phyloP scores from a whole-genome alignment of 1,139 yeast species.

The Pneumocystis oryctolagi region DNA sequence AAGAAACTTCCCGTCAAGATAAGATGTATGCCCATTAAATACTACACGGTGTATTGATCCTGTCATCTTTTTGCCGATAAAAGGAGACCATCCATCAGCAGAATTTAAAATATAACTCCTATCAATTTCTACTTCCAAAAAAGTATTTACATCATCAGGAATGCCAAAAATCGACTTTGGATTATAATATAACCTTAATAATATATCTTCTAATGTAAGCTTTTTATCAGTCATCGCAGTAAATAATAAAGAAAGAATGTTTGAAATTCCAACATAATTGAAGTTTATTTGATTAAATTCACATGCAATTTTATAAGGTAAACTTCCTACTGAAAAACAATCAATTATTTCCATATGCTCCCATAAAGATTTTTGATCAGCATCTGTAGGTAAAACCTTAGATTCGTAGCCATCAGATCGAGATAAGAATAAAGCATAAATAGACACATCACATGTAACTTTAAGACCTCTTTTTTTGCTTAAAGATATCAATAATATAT shows the following conservation, averaged over 20 bases:
- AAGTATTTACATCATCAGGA: conserved; percentile 59
- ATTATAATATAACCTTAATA: conserved; percentile 59
- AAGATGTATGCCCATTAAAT: conserved; percentile 61
- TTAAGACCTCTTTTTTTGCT: conserved; percentile 68
- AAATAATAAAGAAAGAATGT: conserved; percentile 67
- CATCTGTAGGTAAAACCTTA: conserved; percentile 58
- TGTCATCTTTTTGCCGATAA: conserved; percentile 34
- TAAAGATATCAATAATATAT: conserved; percentile 67
- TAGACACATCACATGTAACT: conserved; percentile 84
- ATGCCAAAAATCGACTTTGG: conserved; percentile 73
- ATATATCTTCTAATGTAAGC: conserved; percentile 58
- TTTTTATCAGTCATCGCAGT: conserved; percentile 64
- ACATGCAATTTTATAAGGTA: conserved; percentile 60
- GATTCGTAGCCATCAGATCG: conserved; percentile 60
- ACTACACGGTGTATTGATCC: conserved; percentile 86
- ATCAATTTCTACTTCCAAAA: conserved; percentile 72
- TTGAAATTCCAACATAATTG: conserved; percentile 66
- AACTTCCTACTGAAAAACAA: conserved; percentile 71
- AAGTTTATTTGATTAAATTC: conserved; percentile 44
- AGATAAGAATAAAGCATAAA: conserved; percentile 62
- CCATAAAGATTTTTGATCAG: conserved; percentile 78
- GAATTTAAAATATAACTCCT: conserved; percentile 38
- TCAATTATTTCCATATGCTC: conserved; percentile 55
- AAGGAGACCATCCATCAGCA: conserved; percentile 38
- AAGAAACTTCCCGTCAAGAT: conserved; percentile 60